Evolutionary conservation across 306 rosid genomes (phyloP), one percentile per base, ranked within the genome.

Genomic region (Vigna nakashimae): DNA sequence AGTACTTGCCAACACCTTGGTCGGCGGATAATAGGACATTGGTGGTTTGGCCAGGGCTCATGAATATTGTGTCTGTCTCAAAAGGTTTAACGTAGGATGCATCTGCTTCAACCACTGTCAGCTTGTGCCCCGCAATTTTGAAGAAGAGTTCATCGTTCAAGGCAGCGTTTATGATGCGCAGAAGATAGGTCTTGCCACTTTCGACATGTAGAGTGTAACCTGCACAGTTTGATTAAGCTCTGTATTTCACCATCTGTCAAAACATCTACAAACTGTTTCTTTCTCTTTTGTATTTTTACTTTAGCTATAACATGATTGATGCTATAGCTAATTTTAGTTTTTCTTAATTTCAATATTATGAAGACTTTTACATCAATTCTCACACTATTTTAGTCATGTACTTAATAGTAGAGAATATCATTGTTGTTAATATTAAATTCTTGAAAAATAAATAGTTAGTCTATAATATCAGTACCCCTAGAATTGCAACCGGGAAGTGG

Each of bases 31-130:
- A 36, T 65, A 89, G 84, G 24, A 78, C 97, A 46, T 88, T 93
- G 38, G 93, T 93, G 50, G 94, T 93, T 89, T 93, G 97, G 51
- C 98, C 93, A 5, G 97, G 94, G 46, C 94, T 85, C 17, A 86
- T 43, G 77, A 85, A 88, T 76, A 89, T 75, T 4, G 88, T 82
- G 84, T 91, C 90, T 3, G 43, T 91, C 73, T 87, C 78, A 60
- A 93, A 93, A 22, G 98, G 97, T 69, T 88, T 89, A 5, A 86
- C 82, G 78, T 89, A 93, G 13, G 90, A 69, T 63, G 91, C 97
- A 80, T 93, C 95, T 30, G 84, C 92, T 87, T 93, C 98, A 42
- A 86, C 95, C n/a, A 89, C 76, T 17, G 80, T 82, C 9, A 91
- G 84, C 30, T 56, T 78, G 63, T 89, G 98, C 46, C 82, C 73